These are phyloP conservation scores for Colletotrichum euphorbiae DNA, from an alignment of 2,329 filamentous ascomycete genomes.

Conservation along the genomic window DNA sequence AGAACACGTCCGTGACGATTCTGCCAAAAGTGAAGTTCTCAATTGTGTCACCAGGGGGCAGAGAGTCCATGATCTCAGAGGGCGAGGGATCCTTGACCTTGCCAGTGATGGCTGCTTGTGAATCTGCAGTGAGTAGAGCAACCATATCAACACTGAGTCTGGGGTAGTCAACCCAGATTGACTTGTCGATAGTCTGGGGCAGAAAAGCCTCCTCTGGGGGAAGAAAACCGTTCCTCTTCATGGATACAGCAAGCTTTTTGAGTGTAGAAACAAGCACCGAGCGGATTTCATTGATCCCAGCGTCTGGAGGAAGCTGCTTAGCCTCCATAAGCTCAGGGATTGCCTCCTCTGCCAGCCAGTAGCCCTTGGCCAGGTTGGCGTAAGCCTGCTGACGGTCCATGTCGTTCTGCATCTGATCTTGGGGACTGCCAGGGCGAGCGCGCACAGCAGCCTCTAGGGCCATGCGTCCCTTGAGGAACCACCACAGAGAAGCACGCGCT, in stretches of 20 bases:
- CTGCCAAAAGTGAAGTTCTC: slow-evolving; percentile 83
- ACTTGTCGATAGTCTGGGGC: slow-evolving; percentile 83
- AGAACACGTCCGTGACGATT: slow-evolving; percentile 77
- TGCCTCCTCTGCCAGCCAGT: slow-evolving; percentile 78
- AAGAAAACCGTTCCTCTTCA: slow-evolving; percentile 85
- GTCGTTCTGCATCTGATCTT: slow-evolving; percentile 65
- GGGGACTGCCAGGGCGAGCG: slow-evolving; percentile 67
- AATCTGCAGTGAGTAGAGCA: slow-evolving; percentile 74
- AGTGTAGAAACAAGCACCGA: slow-evolving; percentile 72
- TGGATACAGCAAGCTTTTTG: slow-evolving; percentile 81
- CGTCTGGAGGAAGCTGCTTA: slow-evolving; percentile 55
- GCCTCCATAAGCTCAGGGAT: slow-evolving; percentile 61
- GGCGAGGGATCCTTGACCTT: slow-evolving; percentile 59
- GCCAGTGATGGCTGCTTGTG: slow-evolving; percentile 61
- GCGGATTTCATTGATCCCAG: slow-evolving; percentile 65
- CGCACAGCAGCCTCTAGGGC: slow-evolving; percentile 79
- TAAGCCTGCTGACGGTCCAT: slow-evolving; percentile 79
- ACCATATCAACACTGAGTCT: slow-evolving; percentile 77
- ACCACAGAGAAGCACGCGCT: slow-evolving; percentile 83
- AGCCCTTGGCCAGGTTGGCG: slow-evolving; percentile 84
- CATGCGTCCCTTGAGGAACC: slow-evolving; percentile 86
- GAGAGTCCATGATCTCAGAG: slow-evolving; percentile 71
- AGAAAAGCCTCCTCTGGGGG: slow-evolving; percentile 75
- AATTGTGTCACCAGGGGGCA: slow-evolving; percentile 81
- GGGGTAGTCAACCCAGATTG: slow-evolving; percentile 85